Conservation (phyloP, 169 alveolate genomes). For the Toxoplasma gondii region DNA sequence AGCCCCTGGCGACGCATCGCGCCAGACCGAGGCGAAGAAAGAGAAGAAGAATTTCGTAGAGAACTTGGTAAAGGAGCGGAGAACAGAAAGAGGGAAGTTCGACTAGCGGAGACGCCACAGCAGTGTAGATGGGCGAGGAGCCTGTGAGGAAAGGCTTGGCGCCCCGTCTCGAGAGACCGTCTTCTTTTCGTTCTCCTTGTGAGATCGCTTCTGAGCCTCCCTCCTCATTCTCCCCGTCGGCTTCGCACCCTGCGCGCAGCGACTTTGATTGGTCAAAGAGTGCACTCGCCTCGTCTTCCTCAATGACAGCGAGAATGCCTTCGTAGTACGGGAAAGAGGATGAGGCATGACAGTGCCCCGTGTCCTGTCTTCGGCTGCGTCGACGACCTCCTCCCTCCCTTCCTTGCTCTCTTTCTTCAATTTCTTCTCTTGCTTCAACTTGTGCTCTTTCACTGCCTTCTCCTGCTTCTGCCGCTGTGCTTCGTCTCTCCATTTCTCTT, state of each 20-base stretch:
- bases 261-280: background rate
- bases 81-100: slow-evolving; percentile 15
- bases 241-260: background rate
- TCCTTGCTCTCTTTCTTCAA: no score
- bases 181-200: background rate
- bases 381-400: no score
- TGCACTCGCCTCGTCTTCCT: background rate
- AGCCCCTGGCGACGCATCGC: background rate
- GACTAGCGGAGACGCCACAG: slow-evolving; percentile 18
- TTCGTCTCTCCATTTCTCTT: no score
- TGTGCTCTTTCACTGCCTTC: background rate
- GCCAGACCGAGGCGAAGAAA: background rate
- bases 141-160: background rate
- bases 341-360: no score
- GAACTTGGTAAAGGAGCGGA: slow-evolving; percentile 8
- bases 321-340: background rate
- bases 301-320: background rate
- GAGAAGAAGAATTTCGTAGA: slow-evolving; percentile 15
- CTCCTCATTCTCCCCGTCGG: background rate
- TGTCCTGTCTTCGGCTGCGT: no score
- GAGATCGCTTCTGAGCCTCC: background rate
- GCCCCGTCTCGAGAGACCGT: background rate
- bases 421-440: no score
- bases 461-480: background rate
- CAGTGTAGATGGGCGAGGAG: background rate